A percentile compares a stretch with the other conserved stretches of the same genome.
Conservation (phyloP, 371 early-diverging fungal species). For the Mucor saturninus region DNA sequence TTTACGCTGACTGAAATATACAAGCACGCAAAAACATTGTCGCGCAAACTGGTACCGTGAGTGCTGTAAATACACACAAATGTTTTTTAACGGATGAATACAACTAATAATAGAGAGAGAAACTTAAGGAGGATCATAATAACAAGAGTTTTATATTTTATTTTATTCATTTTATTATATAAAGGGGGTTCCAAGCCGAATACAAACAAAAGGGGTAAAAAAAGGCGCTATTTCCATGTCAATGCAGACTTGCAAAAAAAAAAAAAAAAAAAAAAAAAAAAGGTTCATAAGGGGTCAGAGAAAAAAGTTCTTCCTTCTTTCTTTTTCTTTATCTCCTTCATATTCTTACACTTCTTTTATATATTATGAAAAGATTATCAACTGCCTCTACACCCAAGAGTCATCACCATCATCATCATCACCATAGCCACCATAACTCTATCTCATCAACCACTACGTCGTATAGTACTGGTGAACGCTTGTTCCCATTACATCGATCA, state of each 20-base stretch:
- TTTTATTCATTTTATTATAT: background rate
- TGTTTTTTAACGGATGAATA: too few relatives aligned
- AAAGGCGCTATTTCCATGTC: slow-evolving; percentile 9
- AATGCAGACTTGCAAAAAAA: slow-evolving; percentile 19
- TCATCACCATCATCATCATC: slow-evolving; percentile 11
- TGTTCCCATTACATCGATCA: slow-evolving; percentile 32
- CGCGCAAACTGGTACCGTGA: too few relatives aligned
- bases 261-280: slow-evolving; percentile 9
- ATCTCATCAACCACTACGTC: background rate
- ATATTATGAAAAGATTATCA: slow-evolving; percentile 13
- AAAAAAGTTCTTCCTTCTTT: slow-evolving; percentile 5
- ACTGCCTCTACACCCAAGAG: slow-evolving; percentile 1
- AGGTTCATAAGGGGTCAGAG: slow-evolving; percentile 8
- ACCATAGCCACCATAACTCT: slow-evolving; percentile 4
- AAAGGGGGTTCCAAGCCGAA: background rate
- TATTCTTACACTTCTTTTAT: background rate
- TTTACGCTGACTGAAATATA: too few relatives aligned
- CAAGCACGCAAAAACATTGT: too few relatives aligned
- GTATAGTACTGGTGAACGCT: slow-evolving; percentile 1
- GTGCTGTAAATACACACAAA: too few relatives aligned
- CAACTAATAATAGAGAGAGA: too few relatives aligned
- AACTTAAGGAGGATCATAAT: too few relatives aligned
- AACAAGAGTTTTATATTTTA: too few relatives aligned
- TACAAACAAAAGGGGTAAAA: background rate
- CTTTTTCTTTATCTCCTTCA: background rate